These are phyloP conservation scores for Penicillium freii DNA, from an alignment of 2,329 filamentous ascomycete species.

Conservation along the genomic window DNA sequence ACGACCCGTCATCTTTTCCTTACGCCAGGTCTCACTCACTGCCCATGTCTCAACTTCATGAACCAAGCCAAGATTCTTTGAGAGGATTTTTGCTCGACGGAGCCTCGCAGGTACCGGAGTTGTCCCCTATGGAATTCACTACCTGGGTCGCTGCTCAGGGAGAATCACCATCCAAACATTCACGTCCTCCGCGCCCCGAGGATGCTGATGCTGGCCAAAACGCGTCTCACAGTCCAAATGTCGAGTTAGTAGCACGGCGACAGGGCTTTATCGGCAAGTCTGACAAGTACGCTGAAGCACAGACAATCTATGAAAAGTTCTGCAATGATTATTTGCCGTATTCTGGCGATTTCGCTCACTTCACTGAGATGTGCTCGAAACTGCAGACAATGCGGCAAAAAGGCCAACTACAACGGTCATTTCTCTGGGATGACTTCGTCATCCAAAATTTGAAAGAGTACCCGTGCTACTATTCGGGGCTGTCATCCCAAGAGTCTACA, in stretches of 20 bases:
- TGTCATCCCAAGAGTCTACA: constrained; percentile 23
- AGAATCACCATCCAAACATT: constrained; percentile 16
- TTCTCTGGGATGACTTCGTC: constrained; percentile 49
- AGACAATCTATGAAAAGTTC: constrained; percentile 38
- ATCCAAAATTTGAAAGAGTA: constrained; percentile 42
- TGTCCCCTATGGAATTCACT: constrained; percentile 5
- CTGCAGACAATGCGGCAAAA: constrained; percentile 33
- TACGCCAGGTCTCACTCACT: constrained; percentile 22
- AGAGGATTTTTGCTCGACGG: background rate
- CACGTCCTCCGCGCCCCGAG: background rate
- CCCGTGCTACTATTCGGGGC: constrained; percentile 32
- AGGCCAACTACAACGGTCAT: constrained; percentile 35
- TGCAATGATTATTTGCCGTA: constrained; percentile 42
- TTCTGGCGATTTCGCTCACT: constrained; percentile 38
- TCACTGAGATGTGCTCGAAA: constrained; percentile 39
- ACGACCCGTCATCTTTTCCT: constrained; percentile 17
- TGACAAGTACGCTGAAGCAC: constrained; percentile 23
- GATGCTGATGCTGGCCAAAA: background rate
- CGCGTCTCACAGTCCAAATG: constrained; percentile 2
- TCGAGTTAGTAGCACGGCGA: constrained; percentile 21
- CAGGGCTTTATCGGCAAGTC: constrained; percentile 23
- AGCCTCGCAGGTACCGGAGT: background rate
- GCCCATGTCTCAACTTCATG: constrained; percentile 4
- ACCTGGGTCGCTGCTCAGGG: constrained; percentile 17
- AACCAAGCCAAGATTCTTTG: constrained; percentile 6